phyloP scores from a whole-genome alignment of 208 protist genomes.

The Acanthamoeba divionensis region DNA sequence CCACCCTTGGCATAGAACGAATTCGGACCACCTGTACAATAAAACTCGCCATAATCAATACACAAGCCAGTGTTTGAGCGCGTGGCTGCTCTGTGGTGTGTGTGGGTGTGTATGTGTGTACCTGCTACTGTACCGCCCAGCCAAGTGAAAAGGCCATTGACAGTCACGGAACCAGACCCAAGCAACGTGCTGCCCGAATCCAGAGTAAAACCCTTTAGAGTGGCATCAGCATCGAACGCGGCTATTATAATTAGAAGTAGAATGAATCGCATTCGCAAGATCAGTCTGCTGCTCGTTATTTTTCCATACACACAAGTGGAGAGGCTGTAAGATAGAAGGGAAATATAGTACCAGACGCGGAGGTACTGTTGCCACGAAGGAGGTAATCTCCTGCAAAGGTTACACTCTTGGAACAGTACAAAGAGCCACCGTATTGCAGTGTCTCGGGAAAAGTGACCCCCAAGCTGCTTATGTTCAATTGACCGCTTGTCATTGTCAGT shows the following conservation, averaged over 20 bases:
- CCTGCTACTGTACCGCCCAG: neutral
- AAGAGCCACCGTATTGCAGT: neutral
- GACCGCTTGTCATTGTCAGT: neutral
- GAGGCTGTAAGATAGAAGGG: too few relatives aligned
- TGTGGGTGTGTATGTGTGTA: too few relatives aligned
- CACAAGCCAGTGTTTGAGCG: too few relatives aligned
- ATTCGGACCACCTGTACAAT: neutral
- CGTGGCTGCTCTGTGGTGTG: too few relatives aligned
- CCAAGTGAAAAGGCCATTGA: too few relatives aligned
- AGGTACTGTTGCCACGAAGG: too few relatives aligned
- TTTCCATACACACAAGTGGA: too few relatives aligned
- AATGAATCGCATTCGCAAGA: too few relatives aligned
- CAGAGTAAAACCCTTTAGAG: neutral
- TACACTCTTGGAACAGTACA: neutral
- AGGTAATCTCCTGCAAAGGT: neutral
- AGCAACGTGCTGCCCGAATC: neutral
- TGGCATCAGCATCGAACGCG: neutral
- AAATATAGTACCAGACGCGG: too few relatives aligned
- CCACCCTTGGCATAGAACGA: neutral
- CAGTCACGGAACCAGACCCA: neutral
- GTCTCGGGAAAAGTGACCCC: neutral
- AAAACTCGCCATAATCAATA: too few relatives aligned
- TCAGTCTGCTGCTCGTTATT: too few relatives aligned
- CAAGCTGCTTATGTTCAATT: slow-evolving; percentile 6
- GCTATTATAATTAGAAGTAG: too few relatives aligned